Conservation (phyloP, 1,284 basidiomycete species). For the Leucoagaricus sp. region DNA sequence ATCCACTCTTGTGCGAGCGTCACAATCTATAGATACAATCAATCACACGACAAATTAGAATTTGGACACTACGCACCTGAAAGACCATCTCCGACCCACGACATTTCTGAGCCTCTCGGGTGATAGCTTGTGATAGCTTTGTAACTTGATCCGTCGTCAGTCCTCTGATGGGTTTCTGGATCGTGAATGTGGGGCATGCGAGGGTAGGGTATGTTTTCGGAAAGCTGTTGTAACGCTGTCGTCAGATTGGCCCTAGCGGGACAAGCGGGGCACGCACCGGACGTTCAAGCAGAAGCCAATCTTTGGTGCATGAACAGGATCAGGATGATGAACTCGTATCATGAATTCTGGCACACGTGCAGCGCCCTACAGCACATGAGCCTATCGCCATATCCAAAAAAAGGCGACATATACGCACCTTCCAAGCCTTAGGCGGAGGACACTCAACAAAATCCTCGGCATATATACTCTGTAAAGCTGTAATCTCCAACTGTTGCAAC, state of each 20-base stretch:
- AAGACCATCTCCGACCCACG: conserved; percentile 75
- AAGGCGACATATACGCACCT: conserved; percentile 43
- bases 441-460: conserved; percentile 71
- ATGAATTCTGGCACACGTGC: conserved; percentile 70
- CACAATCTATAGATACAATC: conserved; percentile 49
- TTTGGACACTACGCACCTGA: conserved; percentile 45
- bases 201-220: conserved; percentile 73
- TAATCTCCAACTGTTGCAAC: conserved; percentile 74
- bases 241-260: conserved; percentile 5
- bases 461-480: conserved; percentile 76
- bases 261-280: conserved; percentile 51
- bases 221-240: conserved; percentile 45
- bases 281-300: conserved; percentile 66
- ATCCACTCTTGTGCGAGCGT: conserved; percentile 72
- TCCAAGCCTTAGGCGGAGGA: conserved; percentile 79
- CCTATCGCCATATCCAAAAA: conserved; percentile 27
- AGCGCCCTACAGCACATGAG: conserved; percentile 50
- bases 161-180: conserved; percentile 65
- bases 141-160: conserved; percentile 53
- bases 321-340: conserved; percentile 67
- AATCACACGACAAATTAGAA: conserved; percentile 1
- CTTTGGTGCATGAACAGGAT: conserved; percentile 51
- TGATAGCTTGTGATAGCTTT: conserved; percentile 57
- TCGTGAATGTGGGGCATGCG: conserved; percentile 64
- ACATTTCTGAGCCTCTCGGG: conserved; percentile 58